These are phyloP conservation scores for Chaetothyriales sp. DNA, from an alignment of 2,329 filamentous ascomycete species.

Conservation along the genomic window DNA sequence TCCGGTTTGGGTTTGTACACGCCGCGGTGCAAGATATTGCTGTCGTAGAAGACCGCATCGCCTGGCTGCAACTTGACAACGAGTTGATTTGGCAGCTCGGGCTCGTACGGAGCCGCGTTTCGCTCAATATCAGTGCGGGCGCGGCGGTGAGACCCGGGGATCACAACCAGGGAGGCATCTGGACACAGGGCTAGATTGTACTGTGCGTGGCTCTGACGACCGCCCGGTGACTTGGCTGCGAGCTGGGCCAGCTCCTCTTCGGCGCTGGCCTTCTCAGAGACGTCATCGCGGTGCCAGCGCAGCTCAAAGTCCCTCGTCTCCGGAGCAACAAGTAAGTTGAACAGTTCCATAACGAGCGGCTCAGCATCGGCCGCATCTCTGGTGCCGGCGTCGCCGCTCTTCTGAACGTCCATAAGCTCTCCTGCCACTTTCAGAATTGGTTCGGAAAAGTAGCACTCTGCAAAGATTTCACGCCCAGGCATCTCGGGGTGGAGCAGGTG, in stretches of 20 bases:
- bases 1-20: slow-evolving; percentile 27
- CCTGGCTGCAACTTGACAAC: slow-evolving; percentile 54
- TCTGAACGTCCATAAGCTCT: slow-evolving; percentile 40
- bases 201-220: slow-evolving; percentile 58
- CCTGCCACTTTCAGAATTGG: slow-evolving; percentile 48
- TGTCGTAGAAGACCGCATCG: slow-evolving; percentile 77
- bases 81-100: slow-evolving; percentile 46
- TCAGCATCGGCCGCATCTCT: slow-evolving; percentile 34
- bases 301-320: slow-evolving; percentile 52
- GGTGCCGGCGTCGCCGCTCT: too few species aligned
- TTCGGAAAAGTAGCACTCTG: slow-evolving; percentile 55
- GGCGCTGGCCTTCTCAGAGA: slow-evolving; percentile 47
- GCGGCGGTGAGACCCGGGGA: slow-evolving; percentile 61
- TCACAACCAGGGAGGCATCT: slow-evolving; percentile 57
- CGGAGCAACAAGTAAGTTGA: slow-evolving; percentile 70
- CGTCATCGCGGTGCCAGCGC: slow-evolving; percentile 75
- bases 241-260: slow-evolving; percentile 54
- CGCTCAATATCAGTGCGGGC: slow-evolving; percentile 57
- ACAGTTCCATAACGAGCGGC: slow-evolving; percentile 68
- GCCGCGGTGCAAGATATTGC: slow-evolving; percentile 55
- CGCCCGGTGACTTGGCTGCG: slow-evolving; percentile 29
- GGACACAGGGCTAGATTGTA: slow-evolving; percentile 74
- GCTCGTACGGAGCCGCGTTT: slow-evolving; percentile 48
- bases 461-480: slow-evolving; percentile 43
- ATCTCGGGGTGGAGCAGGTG: slow-evolving; percentile 64